Percentiles rank a stretch among this genome's conserved stretches.
phyloP scores from a whole-genome alignment of 2,329 filamentous ascomycete genomes.

The Plectosphaerella sp. region DNA sequence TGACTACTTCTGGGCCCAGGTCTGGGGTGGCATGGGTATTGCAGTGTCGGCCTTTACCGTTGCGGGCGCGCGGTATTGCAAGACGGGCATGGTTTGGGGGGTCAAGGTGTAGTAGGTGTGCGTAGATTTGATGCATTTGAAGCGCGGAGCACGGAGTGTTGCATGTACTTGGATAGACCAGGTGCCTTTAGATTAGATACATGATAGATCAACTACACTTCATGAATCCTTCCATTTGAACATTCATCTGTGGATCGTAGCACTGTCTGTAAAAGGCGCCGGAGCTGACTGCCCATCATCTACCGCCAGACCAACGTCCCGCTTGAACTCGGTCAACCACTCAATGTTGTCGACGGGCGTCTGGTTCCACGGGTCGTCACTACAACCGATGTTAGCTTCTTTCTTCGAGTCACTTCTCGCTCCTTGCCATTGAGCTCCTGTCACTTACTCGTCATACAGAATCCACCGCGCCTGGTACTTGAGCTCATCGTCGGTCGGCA shows the following conservation, averaged over 20 bases:
- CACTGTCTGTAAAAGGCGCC: neutral
- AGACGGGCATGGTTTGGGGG: neutral
- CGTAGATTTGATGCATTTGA: neutral
- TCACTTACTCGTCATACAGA: slow-evolving; percentile 20
- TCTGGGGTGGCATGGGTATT: slow-evolving; percentile 21
- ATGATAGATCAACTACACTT: neutral
- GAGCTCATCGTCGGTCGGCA: slow-evolving; percentile 29
- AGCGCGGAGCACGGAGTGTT: neutral
- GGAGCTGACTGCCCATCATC: neutral
- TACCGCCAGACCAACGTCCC: neutral
- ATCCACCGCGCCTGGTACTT: slow-evolving; percentile 27
- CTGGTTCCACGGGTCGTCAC: slow-evolving; percentile 12
- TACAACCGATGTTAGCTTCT: neutral
- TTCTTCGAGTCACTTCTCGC: too few relatives aligned
- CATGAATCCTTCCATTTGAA: too few relatives aligned
- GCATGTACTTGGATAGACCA: neutral
- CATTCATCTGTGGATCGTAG: neutral
- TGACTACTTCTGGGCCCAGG: slow-evolving; percentile 34
- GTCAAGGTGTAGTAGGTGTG: neutral
- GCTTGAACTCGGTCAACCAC: slow-evolving; percentile 8
- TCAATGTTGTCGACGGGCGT: slow-evolving; percentile 8
- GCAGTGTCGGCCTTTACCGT: neutral
- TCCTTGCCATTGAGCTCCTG: too few relatives aligned
- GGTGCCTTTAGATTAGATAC: neutral
- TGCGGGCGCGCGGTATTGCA: neutral